These are phyloP conservation scores for Carnegiea gigantea DNA, from an alignment of 179 eudicot genomes.

Conservation along the genomic window DNA sequence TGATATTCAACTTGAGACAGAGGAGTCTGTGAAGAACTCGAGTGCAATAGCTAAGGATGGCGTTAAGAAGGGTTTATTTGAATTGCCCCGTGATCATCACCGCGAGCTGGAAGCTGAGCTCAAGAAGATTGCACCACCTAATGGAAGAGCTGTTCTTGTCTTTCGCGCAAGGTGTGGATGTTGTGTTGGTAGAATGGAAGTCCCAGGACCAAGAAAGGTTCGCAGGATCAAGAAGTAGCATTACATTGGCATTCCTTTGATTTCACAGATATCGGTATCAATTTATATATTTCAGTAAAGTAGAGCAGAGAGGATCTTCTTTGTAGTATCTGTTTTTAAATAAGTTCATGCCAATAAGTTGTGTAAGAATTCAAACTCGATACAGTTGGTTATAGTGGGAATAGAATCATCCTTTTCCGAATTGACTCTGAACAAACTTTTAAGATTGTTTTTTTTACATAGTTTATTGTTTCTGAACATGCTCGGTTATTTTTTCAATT, in stretches of 20 bases:
- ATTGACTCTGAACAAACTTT: neutral
- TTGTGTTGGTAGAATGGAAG: conserved; percentile 87
- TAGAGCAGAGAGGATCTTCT: conserved; percentile 11
- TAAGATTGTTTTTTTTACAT: conserved; percentile 1
- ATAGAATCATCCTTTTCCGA: conserved; percentile 24
- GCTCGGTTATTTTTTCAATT: neutral
- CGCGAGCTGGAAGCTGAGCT: conserved; percentile 80
- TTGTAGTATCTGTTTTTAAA: conserved; percentile 25
- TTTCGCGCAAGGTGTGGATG: conserved; percentile 84
- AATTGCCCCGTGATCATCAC: conserved; percentile 69
- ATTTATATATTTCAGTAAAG: conserved; percentile 6
- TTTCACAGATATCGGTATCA: conserved; percentile 9
- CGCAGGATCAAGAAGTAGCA: conserved; percentile 76
- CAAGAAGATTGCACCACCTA: conserved; percentile 84
- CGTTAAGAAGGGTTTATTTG: conserved; percentile 57
- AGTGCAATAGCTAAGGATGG: conserved; percentile 36
- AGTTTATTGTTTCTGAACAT: conserved; percentile 9
- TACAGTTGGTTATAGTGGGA: conserved; percentile 23
- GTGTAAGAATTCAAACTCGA: conserved; percentile 24
- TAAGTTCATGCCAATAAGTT: conserved; percentile 30
- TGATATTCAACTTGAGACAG: conserved; percentile 81
- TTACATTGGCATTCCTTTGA: conserved; percentile 1
- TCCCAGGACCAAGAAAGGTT: conserved; percentile 62
- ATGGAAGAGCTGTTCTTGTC: conserved; percentile 84
- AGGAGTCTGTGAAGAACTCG: conserved; percentile 58